Percentiles rank a stretch among this genome's conserved stretches.
phyloP scores from a whole-genome alignment of 345 rosid species.

The Anacardium occidentale region DNA sequence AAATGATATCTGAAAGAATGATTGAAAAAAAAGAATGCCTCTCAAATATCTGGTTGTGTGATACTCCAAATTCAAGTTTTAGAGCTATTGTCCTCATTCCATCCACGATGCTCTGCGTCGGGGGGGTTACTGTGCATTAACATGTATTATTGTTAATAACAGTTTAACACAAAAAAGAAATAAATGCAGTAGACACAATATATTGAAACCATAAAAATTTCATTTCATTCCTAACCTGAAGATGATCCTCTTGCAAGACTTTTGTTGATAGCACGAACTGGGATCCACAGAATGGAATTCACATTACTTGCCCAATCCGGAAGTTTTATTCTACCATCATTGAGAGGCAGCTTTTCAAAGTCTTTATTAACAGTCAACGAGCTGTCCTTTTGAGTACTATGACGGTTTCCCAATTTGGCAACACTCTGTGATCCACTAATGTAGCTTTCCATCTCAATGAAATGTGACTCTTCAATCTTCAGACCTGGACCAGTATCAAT shows the following conservation, averaged over 20 bases:
- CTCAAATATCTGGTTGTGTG: constrained; percentile 88
- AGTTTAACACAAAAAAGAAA: constrained; percentile 16
- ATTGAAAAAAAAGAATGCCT: constrained; percentile 43
- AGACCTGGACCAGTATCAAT: constrained; percentile 97
- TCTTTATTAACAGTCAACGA: constrained; percentile 42
- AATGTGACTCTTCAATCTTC: constrained; percentile 68
- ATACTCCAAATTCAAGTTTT: constrained; percentile 89
- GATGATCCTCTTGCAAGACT: constrained; percentile 84
- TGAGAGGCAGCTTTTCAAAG: constrained; percentile 55
- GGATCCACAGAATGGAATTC: constrained; percentile 85
- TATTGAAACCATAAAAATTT: constrained; percentile 18
- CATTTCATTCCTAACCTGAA: constrained; percentile 55
- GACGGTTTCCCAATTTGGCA: constrained; percentile 27
- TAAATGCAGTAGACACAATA: constrained; percentile 18
- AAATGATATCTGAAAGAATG: constrained; percentile 5
- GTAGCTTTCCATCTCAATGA: constrained; percentile 82
- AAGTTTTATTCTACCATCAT: constrained; percentile 63
- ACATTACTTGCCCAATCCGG: constrained; percentile 88
- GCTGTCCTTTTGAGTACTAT: constrained; percentile 28
- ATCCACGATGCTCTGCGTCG: constrained; percentile 73
- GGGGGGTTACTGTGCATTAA: constrained; percentile 54
- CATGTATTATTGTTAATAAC: constrained; percentile 6
- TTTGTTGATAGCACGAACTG: constrained; percentile 71
- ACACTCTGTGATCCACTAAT: constrained; percentile 30
- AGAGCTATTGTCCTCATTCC: constrained; percentile 98